Evolutionary conservation across 164 flowering plant genomes (phyloP), one percentile per base, ranked within the genome.

Genomic region (Houttuynia cordata): DNA sequence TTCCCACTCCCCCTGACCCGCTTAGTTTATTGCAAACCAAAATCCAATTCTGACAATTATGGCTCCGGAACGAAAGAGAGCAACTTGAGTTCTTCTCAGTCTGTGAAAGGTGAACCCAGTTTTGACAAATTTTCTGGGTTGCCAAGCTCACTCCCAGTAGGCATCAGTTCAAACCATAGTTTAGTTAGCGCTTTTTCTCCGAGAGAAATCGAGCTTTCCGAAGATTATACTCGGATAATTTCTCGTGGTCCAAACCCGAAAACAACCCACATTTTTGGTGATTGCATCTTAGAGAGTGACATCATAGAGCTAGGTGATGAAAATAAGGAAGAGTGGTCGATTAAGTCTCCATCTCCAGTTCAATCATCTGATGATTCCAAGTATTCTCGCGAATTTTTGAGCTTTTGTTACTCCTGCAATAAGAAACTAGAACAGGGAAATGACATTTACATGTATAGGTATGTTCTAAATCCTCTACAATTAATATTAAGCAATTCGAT

Each of bases 391-490:
- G 76, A 65, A 65, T 91, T 88, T 61, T 83, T 88, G 49, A 82
- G 88, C 74, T 78, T 68, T 73, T 91, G 96, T 63, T 75, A 73
- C 68, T 52, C 67, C 50, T 91, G 98, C 81, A 80, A 78, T 76
- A 88, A 79, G 78, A 76, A 75, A 65, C 85, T 88, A 50, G 89
- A 76, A 4, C 76, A 73, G 54, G 92, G 92, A 25, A 76, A 81
- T 34, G 98, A 91, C 71, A 87, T 88, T 62, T 87, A 74, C 86
- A 91, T 88, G 79, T 88, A 88, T 82, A 85, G 88, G 98, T 91
- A 47, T 30, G 80, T 39, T 13, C 6, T 40, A 34, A 51, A 41
- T 53, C 56, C 51, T 52, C 56, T 0, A 24, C 25, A n/a, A n/a
- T n/a, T n/a, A n/a, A n/a, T n/a, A n/a, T n/a, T n/a, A n/a, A n/a